A percentile compares a stretch with the other conserved stretches of the same genome.
Evolutionary conservation across 2,329 filamentous ascomycete species (phyloP).

Genomic region (Alternaria incomplexa): DNA sequence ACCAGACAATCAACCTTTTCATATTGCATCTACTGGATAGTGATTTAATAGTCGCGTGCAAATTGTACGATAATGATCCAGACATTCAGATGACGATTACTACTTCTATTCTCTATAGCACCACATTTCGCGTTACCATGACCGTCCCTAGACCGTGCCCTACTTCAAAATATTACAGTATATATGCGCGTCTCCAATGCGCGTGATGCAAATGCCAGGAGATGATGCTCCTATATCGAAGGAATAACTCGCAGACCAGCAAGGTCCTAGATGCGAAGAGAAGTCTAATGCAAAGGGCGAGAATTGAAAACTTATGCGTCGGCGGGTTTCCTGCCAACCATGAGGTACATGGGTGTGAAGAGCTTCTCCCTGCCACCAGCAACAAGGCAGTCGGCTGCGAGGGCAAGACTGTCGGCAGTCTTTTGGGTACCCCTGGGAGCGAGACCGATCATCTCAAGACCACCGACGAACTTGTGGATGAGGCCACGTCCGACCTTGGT

Average conservation of each 20-base stretch:
- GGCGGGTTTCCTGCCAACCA: slow-evolving; percentile 87
- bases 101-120: slow-evolving; percentile 8
- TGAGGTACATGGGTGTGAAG: slow-evolving; percentile 99
- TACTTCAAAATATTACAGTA: slow-evolving; percentile 34
- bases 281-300: slow-evolving; percentile 26
- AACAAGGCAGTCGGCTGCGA: slow-evolving; percentile 83
- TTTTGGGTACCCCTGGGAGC: slow-evolving; percentile 87
- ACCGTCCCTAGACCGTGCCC: slow-evolving; percentile 21
- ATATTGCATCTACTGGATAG: background rate
- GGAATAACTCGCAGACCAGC: slow-evolving; percentile 24
- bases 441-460: slow-evolving; percentile 75
- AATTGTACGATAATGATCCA: background rate
- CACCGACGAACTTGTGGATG: slow-evolving; percentile 77
- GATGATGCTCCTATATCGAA: slow-evolving; percentile 17
- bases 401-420: slow-evolving; percentile 87
- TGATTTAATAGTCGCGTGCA: background rate
- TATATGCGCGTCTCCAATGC: slow-evolving; percentile 27
- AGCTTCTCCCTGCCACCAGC: slow-evolving; percentile 85
- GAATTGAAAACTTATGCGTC: slow-evolving; percentile 29
- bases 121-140: slow-evolving; percentile 29
- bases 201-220: slow-evolving; percentile 23
- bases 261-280: slow-evolving; percentile 14
- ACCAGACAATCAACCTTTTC: background rate
- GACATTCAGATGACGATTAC: background rate
- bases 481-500: slow-evolving; percentile 79